phyloP scores from a whole-genome alignment of 23 red algal species.

The Gracilaria domingensis region DNA sequence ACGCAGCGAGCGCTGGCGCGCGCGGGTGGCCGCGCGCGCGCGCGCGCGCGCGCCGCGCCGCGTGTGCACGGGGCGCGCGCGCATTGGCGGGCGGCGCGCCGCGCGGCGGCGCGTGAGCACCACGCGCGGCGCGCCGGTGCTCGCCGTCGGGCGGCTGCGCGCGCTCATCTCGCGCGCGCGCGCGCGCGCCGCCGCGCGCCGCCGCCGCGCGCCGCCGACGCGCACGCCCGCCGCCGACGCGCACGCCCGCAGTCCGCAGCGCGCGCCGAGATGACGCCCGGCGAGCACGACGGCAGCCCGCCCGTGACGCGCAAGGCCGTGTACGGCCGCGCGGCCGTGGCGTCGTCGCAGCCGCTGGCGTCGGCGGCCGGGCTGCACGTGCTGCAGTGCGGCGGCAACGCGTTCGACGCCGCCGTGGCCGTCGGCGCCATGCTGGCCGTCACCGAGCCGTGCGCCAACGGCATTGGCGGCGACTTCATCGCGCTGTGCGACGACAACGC shows the following conservation, averaged over 20 bases:
- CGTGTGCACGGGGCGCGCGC: constrained; percentile 1
- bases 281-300: background rate
- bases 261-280: no score
- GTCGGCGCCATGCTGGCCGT: constrained; percentile 87
- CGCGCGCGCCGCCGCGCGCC: no score
- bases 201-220: no score
- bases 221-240: no score
- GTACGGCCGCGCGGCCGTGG: constrained; percentile 75
- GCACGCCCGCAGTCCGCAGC: no score
- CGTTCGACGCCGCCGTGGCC: constrained; percentile 93
- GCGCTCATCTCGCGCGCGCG: no score
- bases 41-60: no score
- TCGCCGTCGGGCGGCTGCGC: no score
- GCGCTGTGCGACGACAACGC: constrained; percentile 50
- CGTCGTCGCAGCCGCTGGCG: constrained; percentile 90
- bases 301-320: constrained; percentile 20
- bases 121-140: background rate
- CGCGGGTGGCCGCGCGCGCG: background rate
- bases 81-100: background rate
- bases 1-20: background rate
- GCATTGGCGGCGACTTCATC: constrained; percentile 92
- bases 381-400: constrained; percentile 73
- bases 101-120: background rate
- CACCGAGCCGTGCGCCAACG: constrained; percentile 95
- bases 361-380: constrained; percentile 76